phyloP scores from a whole-genome alignment of 2,329 filamentous ascomycete species.

The Curvularia eragrostidis region DNA sequence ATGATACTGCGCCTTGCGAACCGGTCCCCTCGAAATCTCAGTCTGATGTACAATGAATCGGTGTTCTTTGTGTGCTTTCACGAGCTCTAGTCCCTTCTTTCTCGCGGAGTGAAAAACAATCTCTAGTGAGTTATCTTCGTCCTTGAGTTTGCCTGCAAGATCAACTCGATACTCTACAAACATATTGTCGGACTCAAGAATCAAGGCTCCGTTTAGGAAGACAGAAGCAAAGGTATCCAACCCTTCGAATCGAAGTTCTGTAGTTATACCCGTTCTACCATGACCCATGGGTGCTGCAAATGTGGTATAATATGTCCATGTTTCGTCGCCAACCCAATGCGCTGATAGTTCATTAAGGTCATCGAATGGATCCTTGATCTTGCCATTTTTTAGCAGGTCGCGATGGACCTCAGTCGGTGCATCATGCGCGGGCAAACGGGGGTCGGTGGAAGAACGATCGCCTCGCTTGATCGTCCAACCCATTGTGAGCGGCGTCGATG shows the following conservation, averaged over 20 bases:
- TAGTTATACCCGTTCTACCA: conserved; percentile 27
- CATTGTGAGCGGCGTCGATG: conserved; percentile 9
- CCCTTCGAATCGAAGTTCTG: conserved; percentile 66
- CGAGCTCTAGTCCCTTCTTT: conserved; percentile 58
- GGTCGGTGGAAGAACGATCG: conserved; percentile 45
- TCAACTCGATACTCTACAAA: conserved; percentile 64
- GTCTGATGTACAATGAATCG: conserved; percentile 51
- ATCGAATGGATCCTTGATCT: conserved; percentile 57
- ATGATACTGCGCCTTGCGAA: conserved; percentile 60
- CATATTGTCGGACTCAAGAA: conserved; percentile 68
- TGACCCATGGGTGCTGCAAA: conserved; percentile 45
- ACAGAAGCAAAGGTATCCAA: conserved; percentile 69
- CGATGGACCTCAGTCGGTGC: conserved; percentile 57
- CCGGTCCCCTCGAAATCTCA: conserved; percentile 59
- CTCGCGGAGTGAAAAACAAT: conserved; percentile 65
- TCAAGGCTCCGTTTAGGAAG: conserved; percentile 59
- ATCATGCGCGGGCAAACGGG: conserved; percentile 52
- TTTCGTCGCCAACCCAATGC: conserved; percentile 57
- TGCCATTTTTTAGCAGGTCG: conserved; percentile 55
- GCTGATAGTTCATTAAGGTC: conserved; percentile 58
- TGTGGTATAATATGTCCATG: conserved; percentile 53
- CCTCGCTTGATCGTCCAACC: conserved; percentile 57
- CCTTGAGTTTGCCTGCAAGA: conserved; percentile 53
- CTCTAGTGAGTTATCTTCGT: conserved; percentile 60
- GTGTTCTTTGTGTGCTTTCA: conserved; percentile 62